A percentile compares a stretch with the other conserved stretches of the same genome.
These are phyloP conservation scores for Benincasa hispida DNA, from an alignment of 306 rosid genomes.

Conservation along the genomic window DNA sequence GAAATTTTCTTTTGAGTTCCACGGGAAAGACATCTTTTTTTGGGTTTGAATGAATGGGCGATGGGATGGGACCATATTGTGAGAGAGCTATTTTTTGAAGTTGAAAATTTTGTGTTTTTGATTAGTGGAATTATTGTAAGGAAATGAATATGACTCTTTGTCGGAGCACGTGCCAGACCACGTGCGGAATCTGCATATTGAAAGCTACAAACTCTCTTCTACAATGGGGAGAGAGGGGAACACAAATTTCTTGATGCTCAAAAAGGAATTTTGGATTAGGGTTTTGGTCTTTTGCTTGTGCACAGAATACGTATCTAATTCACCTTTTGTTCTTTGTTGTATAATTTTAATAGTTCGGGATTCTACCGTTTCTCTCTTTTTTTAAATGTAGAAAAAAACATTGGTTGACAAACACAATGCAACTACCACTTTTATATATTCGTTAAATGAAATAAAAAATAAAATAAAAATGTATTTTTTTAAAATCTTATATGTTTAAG, in stretches of 20 bases:
- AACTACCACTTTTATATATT: not conserved
- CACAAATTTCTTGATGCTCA: not conserved
- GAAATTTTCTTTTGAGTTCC: not conserved
- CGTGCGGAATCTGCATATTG: constrained; percentile 4
- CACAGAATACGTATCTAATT: not conserved
- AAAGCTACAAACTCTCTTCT: not conserved
- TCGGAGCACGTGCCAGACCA: not conserved
- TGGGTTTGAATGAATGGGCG: not conserved
- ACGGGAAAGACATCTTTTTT: too few relatives aligned
- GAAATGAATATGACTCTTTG: not conserved
- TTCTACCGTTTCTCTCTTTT: not conserved
- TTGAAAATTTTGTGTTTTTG: not conserved
- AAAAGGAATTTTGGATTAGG: not conserved
- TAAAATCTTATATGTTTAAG: too few relatives aligned
- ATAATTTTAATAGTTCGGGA: not conserved
- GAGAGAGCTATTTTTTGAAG: not conserved
- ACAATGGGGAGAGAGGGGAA: not conserved
- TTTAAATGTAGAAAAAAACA: not conserved
- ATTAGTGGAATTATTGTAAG: not conserved
- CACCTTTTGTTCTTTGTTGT: not conserved
- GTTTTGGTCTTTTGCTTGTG: not conserved
- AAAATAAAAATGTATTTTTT: too few relatives aligned
- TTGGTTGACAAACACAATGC: not conserved
- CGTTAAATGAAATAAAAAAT: too few relatives aligned
- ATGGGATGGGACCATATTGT: not conserved